Conservation (phyloP, 306 rosid species). For the Fragaria vesca region DNA sequence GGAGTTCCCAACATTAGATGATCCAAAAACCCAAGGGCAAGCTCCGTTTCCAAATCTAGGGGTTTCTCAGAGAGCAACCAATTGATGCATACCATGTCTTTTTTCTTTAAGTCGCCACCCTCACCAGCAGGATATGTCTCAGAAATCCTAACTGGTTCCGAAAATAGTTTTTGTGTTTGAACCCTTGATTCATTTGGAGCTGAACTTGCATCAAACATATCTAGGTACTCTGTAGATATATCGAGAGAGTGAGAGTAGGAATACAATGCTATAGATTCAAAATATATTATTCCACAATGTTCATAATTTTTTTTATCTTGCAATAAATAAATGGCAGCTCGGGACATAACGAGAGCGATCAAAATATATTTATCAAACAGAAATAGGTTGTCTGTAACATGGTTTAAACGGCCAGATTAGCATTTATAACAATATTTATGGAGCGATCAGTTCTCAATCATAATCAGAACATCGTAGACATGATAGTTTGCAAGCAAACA, state of each 20-base stretch:
- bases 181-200: conserved; percentile 76
- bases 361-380: neutral
- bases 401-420: neutral
- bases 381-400: neutral
- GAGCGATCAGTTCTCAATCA: neutral
- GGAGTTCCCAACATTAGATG: conserved; percentile 99
- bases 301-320: neutral
- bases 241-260: conserved; percentile 16
- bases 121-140: conserved; percentile 93
- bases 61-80: conserved; percentile 97
- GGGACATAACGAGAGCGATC: neutral
- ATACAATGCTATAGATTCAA: conserved; percentile 24
- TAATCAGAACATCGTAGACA: neutral
- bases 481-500: neutral
- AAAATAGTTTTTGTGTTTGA: conserved; percentile 67
- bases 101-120: conserved; percentile 79
- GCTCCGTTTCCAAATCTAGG: conserved; percentile 76
- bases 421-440: neutral
- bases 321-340: conserved; percentile 2
- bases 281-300: conserved; percentile 4
- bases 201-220: conserved; percentile 73
- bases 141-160: conserved; percentile 72
- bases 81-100: conserved; percentile 85
- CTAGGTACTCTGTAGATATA: conserved; percentile 67
- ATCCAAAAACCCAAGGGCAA: conserved; percentile 79